These are phyloP conservation scores for Papiliotrema terrestris DNA, from an alignment of 1,284 basidiomycete genomes.

Conservation along the genomic window DNA sequence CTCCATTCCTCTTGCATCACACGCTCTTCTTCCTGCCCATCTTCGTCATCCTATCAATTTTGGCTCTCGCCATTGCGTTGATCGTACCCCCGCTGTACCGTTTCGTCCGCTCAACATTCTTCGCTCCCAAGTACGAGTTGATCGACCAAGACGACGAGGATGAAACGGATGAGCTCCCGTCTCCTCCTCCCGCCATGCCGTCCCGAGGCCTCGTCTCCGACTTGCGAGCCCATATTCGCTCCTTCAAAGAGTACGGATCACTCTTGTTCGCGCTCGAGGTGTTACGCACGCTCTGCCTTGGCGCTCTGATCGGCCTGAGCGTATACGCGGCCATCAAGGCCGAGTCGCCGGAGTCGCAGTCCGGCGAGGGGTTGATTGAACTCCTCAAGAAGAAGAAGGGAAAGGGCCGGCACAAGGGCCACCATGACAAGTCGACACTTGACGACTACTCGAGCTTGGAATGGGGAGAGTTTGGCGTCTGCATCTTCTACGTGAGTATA, in stretches of 20 bases:
- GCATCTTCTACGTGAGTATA: constrained; percentile 43
- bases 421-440: constrained; percentile 27
- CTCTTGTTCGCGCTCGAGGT: constrained; percentile 42
- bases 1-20: constrained; percentile 32
- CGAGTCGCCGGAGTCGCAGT: constrained; percentile 1
- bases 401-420: constrained; percentile 19
- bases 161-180: constrained; percentile 18
- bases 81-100: constrained; percentile 28
- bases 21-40: constrained; percentile 44
- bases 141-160: constrained; percentile 26
- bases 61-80: constrained; percentile 28
- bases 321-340: constrained; percentile 44
- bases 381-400: constrained; percentile 36
- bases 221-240: constrained; percentile 36
- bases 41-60: constrained; percentile 31
- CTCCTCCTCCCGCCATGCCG: constrained; percentile 27
- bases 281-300: constrained; percentile 33
- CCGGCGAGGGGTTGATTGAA: constrained; percentile 2
- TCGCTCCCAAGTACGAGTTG: constrained; percentile 22
- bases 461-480: constrained; percentile 46
- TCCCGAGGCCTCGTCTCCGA: constrained; percentile 43
- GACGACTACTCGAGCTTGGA: constrained; percentile 45
- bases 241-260: constrained; percentile 37
- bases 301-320: constrained; percentile 41
- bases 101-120: constrained; percentile 12